Conservation (phyloP, 371 early-diverging fungal species). For the Phascolomyces articulosus region DNA sequence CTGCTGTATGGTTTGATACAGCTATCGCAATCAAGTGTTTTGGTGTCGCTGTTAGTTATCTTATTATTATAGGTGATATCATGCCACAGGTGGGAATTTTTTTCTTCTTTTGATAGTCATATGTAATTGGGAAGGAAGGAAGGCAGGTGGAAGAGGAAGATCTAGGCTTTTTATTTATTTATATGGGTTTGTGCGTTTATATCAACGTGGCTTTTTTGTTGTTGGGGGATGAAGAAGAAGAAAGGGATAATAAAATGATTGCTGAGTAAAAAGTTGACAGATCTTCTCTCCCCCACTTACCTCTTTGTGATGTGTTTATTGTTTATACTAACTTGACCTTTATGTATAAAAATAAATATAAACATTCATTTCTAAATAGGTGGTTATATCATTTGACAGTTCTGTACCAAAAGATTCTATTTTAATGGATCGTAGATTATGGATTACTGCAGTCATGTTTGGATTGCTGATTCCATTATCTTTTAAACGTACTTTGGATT, state of each 20-base stretch:
- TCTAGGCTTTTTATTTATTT: no score
- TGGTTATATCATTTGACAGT: constrained; percentile 1
- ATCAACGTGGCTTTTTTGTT: no score
- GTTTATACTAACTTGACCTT: no score
- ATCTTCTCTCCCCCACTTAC: no score
- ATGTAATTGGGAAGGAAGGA: not conserved
- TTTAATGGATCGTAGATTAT: constrained; percentile 69
- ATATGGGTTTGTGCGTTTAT: no score
- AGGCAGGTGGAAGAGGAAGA: no score
- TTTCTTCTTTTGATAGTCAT: not conserved
- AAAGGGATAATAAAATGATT: no score
- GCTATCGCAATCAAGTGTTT: constrained; percentile 99
- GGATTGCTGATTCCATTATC: constrained; percentile 74
- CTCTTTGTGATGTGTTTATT: no score
- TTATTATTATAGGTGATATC: constrained; percentile 96
- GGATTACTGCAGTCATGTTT: constrained; percentile 81
- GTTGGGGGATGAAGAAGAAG: no score
- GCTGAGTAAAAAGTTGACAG: no score
- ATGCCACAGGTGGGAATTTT: constrained; percentile 71
- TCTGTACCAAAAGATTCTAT: not conserved
- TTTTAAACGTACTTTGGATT: constrained; percentile 86
- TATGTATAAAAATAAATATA: not conserved
- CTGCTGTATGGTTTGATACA: constrained; percentile 89
- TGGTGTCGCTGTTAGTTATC: constrained; percentile 97
- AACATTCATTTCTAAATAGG: not conserved